Conservation (phyloP, 139 green algal genomes). For the Chlamydomonas applanata region DNA sequence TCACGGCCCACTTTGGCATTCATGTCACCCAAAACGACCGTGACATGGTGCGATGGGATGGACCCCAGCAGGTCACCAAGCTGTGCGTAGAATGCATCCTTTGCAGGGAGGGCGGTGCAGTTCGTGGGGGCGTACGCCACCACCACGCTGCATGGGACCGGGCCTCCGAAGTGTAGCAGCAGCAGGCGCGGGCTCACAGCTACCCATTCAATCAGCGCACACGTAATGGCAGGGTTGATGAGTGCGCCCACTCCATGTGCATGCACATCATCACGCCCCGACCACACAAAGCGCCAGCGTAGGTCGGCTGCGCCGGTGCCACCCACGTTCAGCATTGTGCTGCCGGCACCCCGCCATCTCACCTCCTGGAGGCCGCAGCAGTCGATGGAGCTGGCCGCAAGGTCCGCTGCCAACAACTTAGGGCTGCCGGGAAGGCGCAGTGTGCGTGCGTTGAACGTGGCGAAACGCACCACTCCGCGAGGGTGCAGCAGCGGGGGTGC, state of each 20-base stretch:
- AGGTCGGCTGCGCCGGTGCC: too few relatives aligned
- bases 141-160: neutral
- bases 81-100: neutral
- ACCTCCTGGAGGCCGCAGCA: too few relatives aligned
- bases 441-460: too few relatives aligned
- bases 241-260: neutral
- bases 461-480: too few relatives aligned
- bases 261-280: too few relatives aligned
- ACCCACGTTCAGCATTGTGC: too few relatives aligned
- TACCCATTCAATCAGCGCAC: neutral
- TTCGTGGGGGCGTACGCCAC: slow-evolving; percentile 1
- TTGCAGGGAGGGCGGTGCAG: neutral
- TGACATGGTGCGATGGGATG: slow-evolving; percentile 1
- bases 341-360: too few relatives aligned
- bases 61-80: neutral
- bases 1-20: neutral
- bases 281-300: too few relatives aligned
- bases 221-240: neutral
- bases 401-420: too few relatives aligned
- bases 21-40: neutral
- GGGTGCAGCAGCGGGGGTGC: too few relatives aligned
- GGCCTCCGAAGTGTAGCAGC: neutral
- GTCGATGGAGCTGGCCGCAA: too few relatives aligned
- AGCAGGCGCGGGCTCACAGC: neutral
- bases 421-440: too few relatives aligned